A percentile compares a stretch with the other conserved stretches of the same genome.
Evolutionary conservation across 768 basidiomycete genomes (phyloP).

Genomic region (Leccinum truebloodii): DNA sequence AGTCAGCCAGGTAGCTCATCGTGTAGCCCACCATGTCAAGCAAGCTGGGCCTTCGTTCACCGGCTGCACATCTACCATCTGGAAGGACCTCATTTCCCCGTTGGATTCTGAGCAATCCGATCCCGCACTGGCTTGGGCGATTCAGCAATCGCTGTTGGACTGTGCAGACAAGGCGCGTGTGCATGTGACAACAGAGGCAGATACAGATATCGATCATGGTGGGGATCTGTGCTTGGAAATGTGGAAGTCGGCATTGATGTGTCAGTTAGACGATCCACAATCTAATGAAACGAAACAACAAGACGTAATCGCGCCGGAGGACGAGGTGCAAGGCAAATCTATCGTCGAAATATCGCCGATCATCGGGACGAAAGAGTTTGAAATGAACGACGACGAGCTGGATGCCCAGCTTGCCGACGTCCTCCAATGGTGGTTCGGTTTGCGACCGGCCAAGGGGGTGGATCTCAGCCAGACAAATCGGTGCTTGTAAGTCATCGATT

Average conservation of each 20-base stretch:
- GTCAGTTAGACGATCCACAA: slow-evolving; percentile 4
- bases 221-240: neutral
- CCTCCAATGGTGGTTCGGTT: slow-evolving; percentile 76
- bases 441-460: slow-evolving; percentile 71
- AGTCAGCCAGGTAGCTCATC: slow-evolving; percentile 6
- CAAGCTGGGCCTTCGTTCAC: slow-evolving; percentile 8
- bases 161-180: slow-evolving; percentile 12
- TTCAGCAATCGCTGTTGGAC: slow-evolving; percentile 29
- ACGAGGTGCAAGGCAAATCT: neutral
- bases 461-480: slow-evolving; percentile 54
- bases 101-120: slow-evolving; percentile 12
- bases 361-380: slow-evolving; percentile 67
- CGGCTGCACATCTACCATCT: slow-evolving; percentile 5
- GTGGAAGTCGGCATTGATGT: slow-evolving; percentile 4
- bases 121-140: slow-evolving; percentile 30
- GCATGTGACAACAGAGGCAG: neutral
- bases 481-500: slow-evolving; percentile 56
- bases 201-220: slow-evolving; percentile 11
- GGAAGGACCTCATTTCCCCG: slow-evolving; percentile 13
- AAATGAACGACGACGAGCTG: slow-evolving; percentile 53
- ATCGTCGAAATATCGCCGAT: slow-evolving; percentile 37
- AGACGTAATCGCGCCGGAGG: neutral
- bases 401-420: slow-evolving; percentile 53
- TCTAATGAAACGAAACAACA: neutral
- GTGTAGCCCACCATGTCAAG: slow-evolving; percentile 7